These are phyloP conservation scores for Pythium plurisporium DNA, from an alignment of 352 stramenopile species.

Conservation along the genomic window DNA sequence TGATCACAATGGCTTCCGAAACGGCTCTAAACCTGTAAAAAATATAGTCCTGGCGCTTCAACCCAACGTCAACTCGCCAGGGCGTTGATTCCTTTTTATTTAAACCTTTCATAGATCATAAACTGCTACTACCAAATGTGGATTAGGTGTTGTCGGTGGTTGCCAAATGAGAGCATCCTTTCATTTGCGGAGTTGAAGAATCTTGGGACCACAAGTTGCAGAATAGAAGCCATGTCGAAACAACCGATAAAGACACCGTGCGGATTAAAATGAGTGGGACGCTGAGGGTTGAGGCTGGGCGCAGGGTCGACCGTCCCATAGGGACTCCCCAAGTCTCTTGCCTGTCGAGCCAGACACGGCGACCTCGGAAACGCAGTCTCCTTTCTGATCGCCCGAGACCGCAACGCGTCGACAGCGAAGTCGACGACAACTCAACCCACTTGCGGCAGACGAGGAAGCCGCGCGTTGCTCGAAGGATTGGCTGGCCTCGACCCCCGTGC, in stretches of 20 bases:
- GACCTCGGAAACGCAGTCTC: neutral
- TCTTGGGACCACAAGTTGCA: neutral
- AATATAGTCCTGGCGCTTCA: neutral
- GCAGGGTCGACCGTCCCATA: neutral
- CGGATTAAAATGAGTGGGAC: slow-evolving; percentile 17
- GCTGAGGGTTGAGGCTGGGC: slow-evolving; percentile 2
- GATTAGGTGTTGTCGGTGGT: too few species aligned
- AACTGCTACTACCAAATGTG: neutral
- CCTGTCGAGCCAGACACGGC: neutral
- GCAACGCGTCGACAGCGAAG: neutral
- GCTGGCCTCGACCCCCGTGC: neutral
- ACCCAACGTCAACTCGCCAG: neutral
- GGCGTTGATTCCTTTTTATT: neutral
- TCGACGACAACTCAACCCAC: neutral
- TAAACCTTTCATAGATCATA: neutral
- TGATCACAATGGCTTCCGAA: slow-evolving; percentile 4
- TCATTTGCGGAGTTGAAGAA: neutral
- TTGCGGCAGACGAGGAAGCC: slow-evolving; percentile 9
- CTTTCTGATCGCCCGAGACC: neutral
- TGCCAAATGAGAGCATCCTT: slow-evolving; percentile 5
- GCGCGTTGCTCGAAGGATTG: slow-evolving; percentile 4
- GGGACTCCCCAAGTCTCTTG: neutral
- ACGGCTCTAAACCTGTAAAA: neutral
- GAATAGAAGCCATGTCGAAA: slow-evolving; percentile 12
- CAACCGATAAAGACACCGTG: slow-evolving; percentile 6